These are phyloP conservation scores for Clavaria fumosa DNA, from an alignment of 768 basidiomycete genomes.

Conservation along the genomic window DNA sequence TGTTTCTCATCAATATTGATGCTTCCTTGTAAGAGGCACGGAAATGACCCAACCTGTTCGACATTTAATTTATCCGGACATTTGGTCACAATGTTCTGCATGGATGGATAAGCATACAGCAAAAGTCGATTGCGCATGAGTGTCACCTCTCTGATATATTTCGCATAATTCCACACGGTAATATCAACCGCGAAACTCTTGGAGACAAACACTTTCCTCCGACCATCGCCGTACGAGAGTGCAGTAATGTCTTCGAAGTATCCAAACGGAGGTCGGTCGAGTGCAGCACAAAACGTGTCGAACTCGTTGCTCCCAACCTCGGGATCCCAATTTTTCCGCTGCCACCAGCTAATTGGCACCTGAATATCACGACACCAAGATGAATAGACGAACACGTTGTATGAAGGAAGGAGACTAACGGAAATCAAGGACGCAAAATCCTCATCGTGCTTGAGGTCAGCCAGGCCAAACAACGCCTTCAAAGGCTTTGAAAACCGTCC, in stretches of 20 bases:
- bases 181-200: slow-evolving; percentile 38
- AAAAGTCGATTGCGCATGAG: neutral
- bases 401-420: slow-evolving; percentile 24
- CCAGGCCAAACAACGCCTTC: slow-evolving; percentile 67
- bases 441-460: slow-evolving; percentile 48
- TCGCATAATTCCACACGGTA: slow-evolving; percentile 55
- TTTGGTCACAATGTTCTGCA: slow-evolving; percentile 36
- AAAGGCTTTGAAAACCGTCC: slow-evolving; percentile 33
- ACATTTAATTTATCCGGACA: slow-evolving; percentile 32
- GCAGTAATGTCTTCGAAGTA: slow-evolving; percentile 17
- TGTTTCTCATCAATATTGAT: no score
- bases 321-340: slow-evolving; percentile 80
- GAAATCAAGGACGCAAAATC: slow-evolving; percentile 63
- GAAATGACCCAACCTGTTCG: slow-evolving; percentile 19
- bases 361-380: slow-evolving; percentile 14
- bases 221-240: slow-evolving; percentile 33
- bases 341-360: slow-evolving; percentile 59
- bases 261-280: slow-evolving; percentile 31
- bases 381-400: slow-evolving; percentile 4
- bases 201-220: slow-evolving; percentile 31
- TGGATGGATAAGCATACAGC: neutral
- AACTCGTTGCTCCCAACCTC: slow-evolving; percentile 43
- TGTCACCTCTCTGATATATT: slow-evolving; percentile 55
- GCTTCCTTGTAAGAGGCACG: neutral
- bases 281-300: slow-evolving; percentile 48